Conservation (phyloP, 306 rosid species). For the Cucumis sativus region Cucumber_9930_V3 NC_026658.2:16367001-16367500, state of each 20-base stretch:
- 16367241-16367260: slow-evolving; percentile 34
- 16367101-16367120: background rate
- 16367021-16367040: no score
- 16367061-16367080: slow-evolving; percentile 6
- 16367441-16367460: background rate
- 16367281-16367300: background rate
- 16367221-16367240: slow-evolving; percentile 13
- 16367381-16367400: background rate
- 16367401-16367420: background rate
- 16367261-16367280: background rate
- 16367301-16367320: background rate
- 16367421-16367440: background rate
- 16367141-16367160: background rate
- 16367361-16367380: background rate
- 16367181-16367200: slow-evolving; percentile 34
- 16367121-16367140: background rate
- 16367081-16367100: background rate
- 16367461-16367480: background rate
- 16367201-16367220: slow-evolving; percentile 11
- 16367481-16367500: slow-evolving; percentile 10
- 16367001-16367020: background rate
- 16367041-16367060: slow-evolving; percentile 5
- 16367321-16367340: slow-evolving; percentile 4
- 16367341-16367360: slow-evolving; percentile 6
- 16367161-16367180: slow-evolving; percentile 6